Evolutionary conservation across 257 asterid genomes (phyloP), one percentile per base, ranked within the genome.

Genomic region (Solanum clarkiae): DNA sequence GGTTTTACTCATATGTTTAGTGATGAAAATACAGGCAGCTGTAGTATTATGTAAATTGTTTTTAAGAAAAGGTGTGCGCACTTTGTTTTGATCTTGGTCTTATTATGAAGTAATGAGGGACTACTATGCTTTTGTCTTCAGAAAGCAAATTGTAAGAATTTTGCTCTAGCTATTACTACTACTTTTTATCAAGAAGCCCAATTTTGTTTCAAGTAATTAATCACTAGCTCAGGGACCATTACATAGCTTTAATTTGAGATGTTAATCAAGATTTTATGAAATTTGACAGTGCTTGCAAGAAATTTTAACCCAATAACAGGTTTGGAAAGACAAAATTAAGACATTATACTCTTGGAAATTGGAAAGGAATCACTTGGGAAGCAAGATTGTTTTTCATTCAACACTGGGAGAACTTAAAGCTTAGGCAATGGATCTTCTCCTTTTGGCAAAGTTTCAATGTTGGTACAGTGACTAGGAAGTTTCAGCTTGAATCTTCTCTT

Each of bases 21-120:
- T 83, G 98, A 94, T 85, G 98, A 94, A 87, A 94, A 94, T n/a
- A 89, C 98, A n/a, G 86, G 72, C 71, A 91, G 97, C 69, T 94
- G 98, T 88, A 91, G 93, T 83, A 81, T 94, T 6, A 94, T 94
- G 98, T 93, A 88, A 91, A 88, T 47, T 86, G 53, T 82, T 72
- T 4, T 56, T 83, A 12, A 57, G 72, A 17, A n/a, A 80, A 66
- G 7, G 26, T 57, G 47, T 70, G 79, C 24, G 57, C 20, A 44
- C 62, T 60, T 47, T 75, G 60, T 84, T 80, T 75, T 84, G 20
- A 54, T 84, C 72, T 59, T 70, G 22, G 7, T 56, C 24, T 68
- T 68, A 8, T 44, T 47, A 63, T 82, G 83, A 79, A 79, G 54
- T 68, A 17, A 65, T 42, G 51, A 47, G 55, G 15, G 68, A 47